A percentile compares a stretch with the other conserved stretches of the same genome.
Evolutionary conservation across 768 basidiomycete genomes (phyloP).

Genomic region (Suillus fuscotomentosus): DNA sequence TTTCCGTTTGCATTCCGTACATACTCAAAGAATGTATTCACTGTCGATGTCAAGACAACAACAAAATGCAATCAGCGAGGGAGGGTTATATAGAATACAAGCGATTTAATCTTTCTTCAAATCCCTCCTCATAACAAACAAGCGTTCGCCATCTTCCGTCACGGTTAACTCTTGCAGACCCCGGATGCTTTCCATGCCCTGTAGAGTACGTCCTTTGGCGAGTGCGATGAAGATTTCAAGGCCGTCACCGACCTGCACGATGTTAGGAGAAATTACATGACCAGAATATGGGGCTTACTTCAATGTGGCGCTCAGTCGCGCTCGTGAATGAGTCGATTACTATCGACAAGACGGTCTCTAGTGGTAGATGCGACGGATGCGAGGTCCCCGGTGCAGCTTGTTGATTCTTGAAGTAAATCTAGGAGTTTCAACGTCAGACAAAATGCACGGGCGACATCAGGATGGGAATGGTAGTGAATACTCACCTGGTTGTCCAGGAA

Average conservation of each 20-base stretch:
- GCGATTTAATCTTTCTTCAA: slow-evolving; percentile 76
- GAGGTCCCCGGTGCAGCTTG: slow-evolving; percentile 64
- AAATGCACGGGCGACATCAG: slow-evolving; percentile 28
- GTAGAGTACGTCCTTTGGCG: slow-evolving; percentile 60
- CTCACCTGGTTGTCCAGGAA: slow-evolving; percentile 98
- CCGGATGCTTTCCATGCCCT: slow-evolving; percentile 53
- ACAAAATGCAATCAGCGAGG: not conserved
- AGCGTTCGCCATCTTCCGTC: slow-evolving; percentile 63
- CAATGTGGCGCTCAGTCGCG: slow-evolving; percentile 98
- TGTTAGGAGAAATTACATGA: slow-evolving; percentile 2
- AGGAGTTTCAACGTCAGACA: slow-evolving; percentile 20
- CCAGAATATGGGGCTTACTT: slow-evolving; percentile 47
- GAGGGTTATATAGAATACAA: slow-evolving; percentile 3
- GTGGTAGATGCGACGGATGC: slow-evolving; percentile 80
- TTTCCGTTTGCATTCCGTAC: not conserved
- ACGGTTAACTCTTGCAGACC: slow-evolving; percentile 65
- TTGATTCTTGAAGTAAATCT: slow-evolving; percentile 99
- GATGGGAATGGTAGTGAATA: slow-evolving; percentile 16
- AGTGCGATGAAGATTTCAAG: slow-evolving; percentile 90
- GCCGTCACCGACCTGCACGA: slow-evolving; percentile 83
- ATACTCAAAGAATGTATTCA: not conserved
- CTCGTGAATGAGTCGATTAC: slow-evolving; percentile 96
- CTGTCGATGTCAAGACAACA: not conserved
- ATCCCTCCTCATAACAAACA: slow-evolving; percentile 74
- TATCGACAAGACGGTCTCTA: slow-evolving; percentile 76